Evolutionary conservation across 495 filamentous ascomycete species (phyloP).

Genomic region (Jackrogersella multiformis): DNA sequence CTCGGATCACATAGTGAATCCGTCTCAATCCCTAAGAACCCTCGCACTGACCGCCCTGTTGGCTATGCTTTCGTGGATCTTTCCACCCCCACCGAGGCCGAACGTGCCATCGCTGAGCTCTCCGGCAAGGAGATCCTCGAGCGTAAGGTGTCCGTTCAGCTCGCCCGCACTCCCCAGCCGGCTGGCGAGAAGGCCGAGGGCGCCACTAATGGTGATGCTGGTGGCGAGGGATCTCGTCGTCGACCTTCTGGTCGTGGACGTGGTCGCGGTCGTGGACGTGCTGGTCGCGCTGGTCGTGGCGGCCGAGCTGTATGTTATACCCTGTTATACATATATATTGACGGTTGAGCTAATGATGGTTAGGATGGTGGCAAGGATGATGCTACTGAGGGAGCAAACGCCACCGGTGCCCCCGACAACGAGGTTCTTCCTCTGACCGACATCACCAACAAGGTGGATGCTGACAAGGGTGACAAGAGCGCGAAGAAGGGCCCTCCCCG

Average conservation of each 20-base stretch:
- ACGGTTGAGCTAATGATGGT: slow-evolving; percentile 23
- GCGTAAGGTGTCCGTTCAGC: slow-evolving; percentile 98
- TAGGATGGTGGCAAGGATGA: slow-evolving; percentile 62
- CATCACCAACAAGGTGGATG: slow-evolving; percentile 60
- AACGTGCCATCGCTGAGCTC: slow-evolving; percentile 91
- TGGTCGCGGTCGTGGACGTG: slow-evolving; percentile 77
- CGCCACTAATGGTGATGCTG: slow-evolving; percentile 70
- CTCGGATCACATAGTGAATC: slow-evolving; percentile 75
- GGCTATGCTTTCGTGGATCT: slow-evolving; percentile 99
- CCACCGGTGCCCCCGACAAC: slow-evolving; percentile 52
- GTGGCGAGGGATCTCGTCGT: slow-evolving; percentile 79
- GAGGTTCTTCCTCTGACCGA: slow-evolving; percentile 64
- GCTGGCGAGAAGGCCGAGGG: slow-evolving; percentile 78
- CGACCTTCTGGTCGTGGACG: slow-evolving; percentile 76
- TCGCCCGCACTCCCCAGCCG: slow-evolving; percentile 95
- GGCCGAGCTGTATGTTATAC: slow-evolving; percentile 72
- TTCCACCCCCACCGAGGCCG: slow-evolving; percentile 90
- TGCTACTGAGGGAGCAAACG: slow-evolving; percentile 53
- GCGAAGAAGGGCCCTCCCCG: slow-evolving; percentile 60
- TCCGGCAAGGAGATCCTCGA: slow-evolving; percentile 96
- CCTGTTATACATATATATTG: not conserved
- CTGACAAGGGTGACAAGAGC: slow-evolving; percentile 55
- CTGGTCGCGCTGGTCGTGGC: slow-evolving; percentile 74
- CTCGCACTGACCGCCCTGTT: slow-evolving; percentile 96
- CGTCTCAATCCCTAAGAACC: slow-evolving; percentile 98